Evolutionary conservation across 2,329 filamentous ascomycete genomes (phyloP).

Genomic region (Clarireedia monteithiana): DNA sequence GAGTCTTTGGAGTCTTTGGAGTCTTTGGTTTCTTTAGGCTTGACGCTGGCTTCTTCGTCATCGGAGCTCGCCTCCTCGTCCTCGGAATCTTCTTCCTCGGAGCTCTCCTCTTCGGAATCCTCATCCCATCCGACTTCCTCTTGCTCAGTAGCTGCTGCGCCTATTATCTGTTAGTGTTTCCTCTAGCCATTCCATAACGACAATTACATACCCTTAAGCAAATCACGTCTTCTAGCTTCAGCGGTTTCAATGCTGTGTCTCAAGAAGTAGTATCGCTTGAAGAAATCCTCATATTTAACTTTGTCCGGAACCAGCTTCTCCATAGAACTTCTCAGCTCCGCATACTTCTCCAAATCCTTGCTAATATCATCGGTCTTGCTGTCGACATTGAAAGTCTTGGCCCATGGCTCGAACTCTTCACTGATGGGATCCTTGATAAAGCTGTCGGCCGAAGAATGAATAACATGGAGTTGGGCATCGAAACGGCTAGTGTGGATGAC

Average conservation of each 20-base stretch:
- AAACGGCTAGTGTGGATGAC: slow-evolving; percentile 93
- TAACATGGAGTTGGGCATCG: slow-evolving; percentile 91
- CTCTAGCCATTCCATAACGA: background rate
- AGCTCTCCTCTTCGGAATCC: slow-evolving; percentile 33
- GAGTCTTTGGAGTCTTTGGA: slow-evolving; percentile 26
- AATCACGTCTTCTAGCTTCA: slow-evolving; percentile 78
- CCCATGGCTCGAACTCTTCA: slow-evolving; percentile 68
- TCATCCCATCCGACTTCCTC: slow-evolving; percentile 62
- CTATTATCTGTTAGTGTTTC: slow-evolving; percentile 10
- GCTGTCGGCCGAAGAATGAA: slow-evolving; percentile 76
- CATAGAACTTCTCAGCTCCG: slow-evolving; percentile 81
- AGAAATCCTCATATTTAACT: slow-evolving; percentile 85
- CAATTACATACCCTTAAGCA: slow-evolving; percentile 70
- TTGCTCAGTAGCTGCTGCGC: slow-evolving; percentile 47
- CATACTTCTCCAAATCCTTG: slow-evolving; percentile 74
- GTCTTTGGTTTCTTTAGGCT: slow-evolving; percentile 16
- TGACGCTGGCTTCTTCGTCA: background rate
- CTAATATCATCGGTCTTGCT: slow-evolving; percentile 79
- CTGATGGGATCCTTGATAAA: slow-evolving; percentile 76
- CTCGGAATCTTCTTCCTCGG: background rate
- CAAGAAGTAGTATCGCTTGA: slow-evolving; percentile 93
- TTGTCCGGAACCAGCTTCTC: slow-evolving; percentile 90
- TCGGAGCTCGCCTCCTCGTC: background rate
- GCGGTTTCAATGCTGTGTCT: slow-evolving; percentile 89
- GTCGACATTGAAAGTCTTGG: slow-evolving; percentile 68